Conservation (phyloP, 2,329 filamentous ascomycete genomes). For the Xenosphaeropsis pyriputrescens region DNA sequence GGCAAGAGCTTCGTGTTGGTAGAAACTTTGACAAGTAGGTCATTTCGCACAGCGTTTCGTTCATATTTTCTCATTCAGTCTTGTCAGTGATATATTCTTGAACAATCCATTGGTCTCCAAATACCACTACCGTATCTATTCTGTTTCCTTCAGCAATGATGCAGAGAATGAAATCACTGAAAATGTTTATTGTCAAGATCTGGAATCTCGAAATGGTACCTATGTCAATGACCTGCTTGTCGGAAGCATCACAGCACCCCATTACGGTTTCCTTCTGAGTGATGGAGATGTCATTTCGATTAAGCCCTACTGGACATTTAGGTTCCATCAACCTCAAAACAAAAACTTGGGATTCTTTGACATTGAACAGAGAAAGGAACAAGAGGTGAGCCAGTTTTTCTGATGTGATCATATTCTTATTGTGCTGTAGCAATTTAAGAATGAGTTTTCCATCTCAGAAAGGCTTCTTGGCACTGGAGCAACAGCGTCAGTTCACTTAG, state of each 20-base stretch:
- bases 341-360: conserved; percentile 7
- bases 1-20: conserved; percentile 14
- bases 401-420: neutral
- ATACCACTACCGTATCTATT: conserved; percentile 39
- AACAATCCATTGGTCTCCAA: conserved; percentile 28
- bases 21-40: conserved; percentile 15
- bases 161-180: conserved; percentile 10
- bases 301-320: conserved; percentile 21
- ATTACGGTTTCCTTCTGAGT: conserved; percentile 29
- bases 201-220: conserved; percentile 37
- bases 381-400: conserved; percentile 14
- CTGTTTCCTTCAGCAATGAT: conserved; percentile 31
- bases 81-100: conserved; percentile 24
- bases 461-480: conserved; percentile 37
- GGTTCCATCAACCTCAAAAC: conserved; percentile 15
- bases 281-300: conserved; percentile 33
- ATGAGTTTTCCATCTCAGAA: conserved; percentile 31
- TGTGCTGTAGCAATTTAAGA: conserved; percentile 20
- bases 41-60: neutral
- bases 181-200: conserved; percentile 40
- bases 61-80: neutral
- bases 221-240: conserved; percentile 31
- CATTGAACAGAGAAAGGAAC: conserved; percentile 19
- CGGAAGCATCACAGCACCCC: conserved; percentile 21
- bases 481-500: conserved; percentile 37